phyloP scores from a whole-genome alignment of 139 green algal species.

The Chara braunii region DNA sequence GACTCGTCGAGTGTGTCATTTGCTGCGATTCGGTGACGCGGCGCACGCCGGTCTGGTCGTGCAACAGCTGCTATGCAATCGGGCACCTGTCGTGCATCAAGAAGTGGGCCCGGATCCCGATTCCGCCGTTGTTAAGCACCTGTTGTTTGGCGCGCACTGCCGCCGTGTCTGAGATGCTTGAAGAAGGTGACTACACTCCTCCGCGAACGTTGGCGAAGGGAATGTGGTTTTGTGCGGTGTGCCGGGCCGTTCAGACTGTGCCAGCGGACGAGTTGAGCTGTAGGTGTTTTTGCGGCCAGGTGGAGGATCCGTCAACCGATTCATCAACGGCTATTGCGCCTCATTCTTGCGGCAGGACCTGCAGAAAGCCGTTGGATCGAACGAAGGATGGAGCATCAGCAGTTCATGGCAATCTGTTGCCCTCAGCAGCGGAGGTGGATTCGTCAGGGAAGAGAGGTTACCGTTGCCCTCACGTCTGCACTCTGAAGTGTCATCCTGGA shows the following conservation, averaged over 20 bases:
- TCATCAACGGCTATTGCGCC: constrained; percentile 26
- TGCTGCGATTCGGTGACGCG: constrained; percentile 23
- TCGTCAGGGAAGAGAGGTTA: too few relatives aligned
- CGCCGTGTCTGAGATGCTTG: background rate
- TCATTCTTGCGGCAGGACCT: constrained; percentile 38
- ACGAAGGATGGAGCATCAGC: background rate
- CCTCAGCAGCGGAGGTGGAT: too few relatives aligned
- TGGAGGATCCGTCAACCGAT: constrained; percentile 7
- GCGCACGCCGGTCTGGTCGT: constrained; percentile 16
- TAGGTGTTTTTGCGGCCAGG: constrained; percentile 19
- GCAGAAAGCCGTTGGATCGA: constrained; percentile 12
- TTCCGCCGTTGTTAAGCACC: background rate
- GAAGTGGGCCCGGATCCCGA: constrained; percentile 22
- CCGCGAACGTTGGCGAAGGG: background rate
- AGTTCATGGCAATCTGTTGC: too few relatives aligned
- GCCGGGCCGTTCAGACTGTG: background rate
- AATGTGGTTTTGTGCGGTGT: background rate
- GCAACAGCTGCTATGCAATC: constrained; percentile 32
- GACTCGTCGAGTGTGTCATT: constrained; percentile 35
- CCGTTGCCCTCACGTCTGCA: constrained; percentile 34
- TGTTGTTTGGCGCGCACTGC: background rate
- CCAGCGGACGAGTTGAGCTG: constrained; percentile 13
- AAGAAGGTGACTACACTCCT: too few relatives aligned
- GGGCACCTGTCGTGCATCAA: constrained; percentile 30
- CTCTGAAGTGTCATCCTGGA: constrained; percentile 32